phyloP scores from a whole-genome alignment of 2,329 filamentous ascomycete species.

The Mariannaea sp. region DNA sequence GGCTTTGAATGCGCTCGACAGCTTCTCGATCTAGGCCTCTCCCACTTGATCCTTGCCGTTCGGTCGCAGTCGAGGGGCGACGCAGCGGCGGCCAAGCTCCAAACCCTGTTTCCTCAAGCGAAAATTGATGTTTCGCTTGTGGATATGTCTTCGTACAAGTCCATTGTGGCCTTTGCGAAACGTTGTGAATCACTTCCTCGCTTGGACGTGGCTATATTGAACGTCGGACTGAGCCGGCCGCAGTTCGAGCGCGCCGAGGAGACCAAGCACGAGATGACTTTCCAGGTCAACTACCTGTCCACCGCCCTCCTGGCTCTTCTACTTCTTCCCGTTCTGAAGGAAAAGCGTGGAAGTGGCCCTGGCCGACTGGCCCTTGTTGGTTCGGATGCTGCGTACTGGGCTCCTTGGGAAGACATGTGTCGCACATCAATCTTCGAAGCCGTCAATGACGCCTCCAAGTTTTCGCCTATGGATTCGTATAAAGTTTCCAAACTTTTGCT shows the following conservation, averaged over 20 bases:
- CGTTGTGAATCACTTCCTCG: slow-evolving; percentile 41
- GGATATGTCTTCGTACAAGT: slow-evolving; percentile 54
- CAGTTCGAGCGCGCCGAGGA: slow-evolving; percentile 36
- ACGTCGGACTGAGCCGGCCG: slow-evolving; percentile 47
- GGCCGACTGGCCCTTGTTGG: slow-evolving; percentile 40
- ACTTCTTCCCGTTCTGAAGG: slow-evolving; percentile 41
- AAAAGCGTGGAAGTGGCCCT: slow-evolving; percentile 26
- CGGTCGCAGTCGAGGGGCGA: slow-evolving; percentile 51
- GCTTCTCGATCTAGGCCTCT: slow-evolving; percentile 47
- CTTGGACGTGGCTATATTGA: slow-evolving; percentile 53
- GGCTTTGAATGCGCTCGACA: slow-evolving; percentile 52
- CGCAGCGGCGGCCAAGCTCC: slow-evolving; percentile 39
- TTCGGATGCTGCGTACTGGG: slow-evolving; percentile 40
- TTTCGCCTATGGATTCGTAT: slow-evolving; percentile 23
- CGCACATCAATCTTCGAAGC: slow-evolving; percentile 32
- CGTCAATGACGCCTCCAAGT: slow-evolving; percentile 26
- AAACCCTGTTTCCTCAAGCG: slow-evolving; percentile 38
- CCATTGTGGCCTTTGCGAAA: slow-evolving; percentile 48
- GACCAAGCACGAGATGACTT: slow-evolving; percentile 46
- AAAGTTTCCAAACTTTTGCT: slow-evolving; percentile 41
- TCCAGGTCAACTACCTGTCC: slow-evolving; percentile 49
- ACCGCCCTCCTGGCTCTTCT: slow-evolving; percentile 42
- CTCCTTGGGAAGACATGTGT: slow-evolving; percentile 29
- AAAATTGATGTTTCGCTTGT: slow-evolving; percentile 53
- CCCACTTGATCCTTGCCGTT: slow-evolving; percentile 53